Percentiles rank a stretch among this genome's conserved stretches.
These are phyloP conservation scores for Patellaria atrata DNA, from an alignment of 495 filamentous ascomycete species.

Conservation along the genomic window DNA sequence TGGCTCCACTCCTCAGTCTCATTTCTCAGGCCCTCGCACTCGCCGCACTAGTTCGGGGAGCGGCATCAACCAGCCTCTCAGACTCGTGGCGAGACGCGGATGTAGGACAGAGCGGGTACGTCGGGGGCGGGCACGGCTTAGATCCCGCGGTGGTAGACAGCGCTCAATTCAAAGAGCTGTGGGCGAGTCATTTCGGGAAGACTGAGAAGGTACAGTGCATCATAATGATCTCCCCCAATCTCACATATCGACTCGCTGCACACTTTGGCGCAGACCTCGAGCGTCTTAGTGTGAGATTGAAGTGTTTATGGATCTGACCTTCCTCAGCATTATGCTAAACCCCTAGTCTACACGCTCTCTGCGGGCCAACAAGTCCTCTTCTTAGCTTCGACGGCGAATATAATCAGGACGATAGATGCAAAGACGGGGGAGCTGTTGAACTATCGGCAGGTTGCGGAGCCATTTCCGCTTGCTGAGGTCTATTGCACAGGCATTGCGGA, in stretches of 20 bases:
- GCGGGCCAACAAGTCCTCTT: conserved; percentile 27
- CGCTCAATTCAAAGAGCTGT: conserved; percentile 7
- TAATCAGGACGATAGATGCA: conserved; percentile 27
- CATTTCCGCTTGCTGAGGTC: conserved; percentile 28
- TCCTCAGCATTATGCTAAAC: conserved; percentile 29
- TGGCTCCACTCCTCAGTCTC: no score
- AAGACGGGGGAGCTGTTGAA: conserved; percentile 24
- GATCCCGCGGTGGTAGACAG: conserved; percentile 4
- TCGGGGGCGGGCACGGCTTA: conserved; percentile 7
- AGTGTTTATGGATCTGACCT: no score
- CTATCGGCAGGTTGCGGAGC: conserved; percentile 22
- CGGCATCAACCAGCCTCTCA: no score
- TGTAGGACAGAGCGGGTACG: conserved; percentile 4
- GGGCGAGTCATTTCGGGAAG: conserved; percentile 1
- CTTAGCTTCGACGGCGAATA: conserved; percentile 29
- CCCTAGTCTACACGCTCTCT: conserved; percentile 29
- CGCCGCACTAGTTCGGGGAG: no score
- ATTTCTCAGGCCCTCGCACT: no score
- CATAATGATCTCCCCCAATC: background rate
- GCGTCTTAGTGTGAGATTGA: no score
- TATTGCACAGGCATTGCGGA: conserved; percentile 30
- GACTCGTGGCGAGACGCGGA: conserved; percentile 5
- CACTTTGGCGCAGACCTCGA: no score
- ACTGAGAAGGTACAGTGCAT: background rate
- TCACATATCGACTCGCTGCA: background rate